A percentile compares a stretch with the other conserved stretches of the same genome.
phyloP scores from a whole-genome alignment of 805 yeast species.

The Saccharomyces kudriavzevii region DNA sequence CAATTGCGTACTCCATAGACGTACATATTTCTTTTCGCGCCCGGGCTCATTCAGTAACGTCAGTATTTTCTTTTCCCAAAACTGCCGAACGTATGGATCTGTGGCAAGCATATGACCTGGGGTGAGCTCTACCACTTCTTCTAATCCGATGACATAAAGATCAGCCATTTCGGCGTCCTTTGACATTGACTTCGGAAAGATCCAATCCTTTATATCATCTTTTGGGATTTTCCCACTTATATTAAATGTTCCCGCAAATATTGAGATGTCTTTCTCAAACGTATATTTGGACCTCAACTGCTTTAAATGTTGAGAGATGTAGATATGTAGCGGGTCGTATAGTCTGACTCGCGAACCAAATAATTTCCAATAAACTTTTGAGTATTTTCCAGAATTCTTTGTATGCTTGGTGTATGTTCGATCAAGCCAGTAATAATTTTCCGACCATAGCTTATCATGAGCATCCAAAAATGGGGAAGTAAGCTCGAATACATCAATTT shows the following conservation, averaged over 20 bases:
- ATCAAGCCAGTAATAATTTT: conserved; percentile 78
- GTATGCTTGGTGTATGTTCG: conserved; percentile 53
- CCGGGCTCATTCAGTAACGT: conserved; percentile 36
- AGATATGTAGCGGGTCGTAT: conserved; percentile 86
- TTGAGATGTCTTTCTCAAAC: conserved; percentile 46
- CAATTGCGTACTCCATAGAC: conserved; percentile 68
- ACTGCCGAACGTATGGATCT: conserved; percentile 50
- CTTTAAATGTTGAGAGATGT: conserved; percentile 58
- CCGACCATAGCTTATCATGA: conserved; percentile 85
- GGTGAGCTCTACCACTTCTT: conserved; percentile 79
- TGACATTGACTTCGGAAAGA: conserved; percentile 49
- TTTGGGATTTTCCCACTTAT: conserved; percentile 61
- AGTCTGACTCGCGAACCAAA: conserved; percentile 44
- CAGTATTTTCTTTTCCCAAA: conserved; percentile 61
- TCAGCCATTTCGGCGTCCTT: conserved; percentile 40
- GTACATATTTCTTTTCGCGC: conserved; percentile 37
- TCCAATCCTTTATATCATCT: conserved; percentile 64
- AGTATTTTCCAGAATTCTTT: conserved; percentile 25
- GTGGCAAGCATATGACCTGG: conserved; percentile 78
- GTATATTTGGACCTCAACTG: conserved; percentile 48
- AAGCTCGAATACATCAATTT: conserved; percentile 35
- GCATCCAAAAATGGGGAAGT: conserved; percentile 47
- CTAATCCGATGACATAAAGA: conserved; percentile 73
- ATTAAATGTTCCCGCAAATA: conserved; percentile 83
- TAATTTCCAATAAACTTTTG: conserved; percentile 22